Percentiles rank a stretch among this genome's conserved stretches.
phyloP scores from a whole-genome alignment of 2,329 filamentous ascomycete species.

The Alternaria sp. region DNA sequence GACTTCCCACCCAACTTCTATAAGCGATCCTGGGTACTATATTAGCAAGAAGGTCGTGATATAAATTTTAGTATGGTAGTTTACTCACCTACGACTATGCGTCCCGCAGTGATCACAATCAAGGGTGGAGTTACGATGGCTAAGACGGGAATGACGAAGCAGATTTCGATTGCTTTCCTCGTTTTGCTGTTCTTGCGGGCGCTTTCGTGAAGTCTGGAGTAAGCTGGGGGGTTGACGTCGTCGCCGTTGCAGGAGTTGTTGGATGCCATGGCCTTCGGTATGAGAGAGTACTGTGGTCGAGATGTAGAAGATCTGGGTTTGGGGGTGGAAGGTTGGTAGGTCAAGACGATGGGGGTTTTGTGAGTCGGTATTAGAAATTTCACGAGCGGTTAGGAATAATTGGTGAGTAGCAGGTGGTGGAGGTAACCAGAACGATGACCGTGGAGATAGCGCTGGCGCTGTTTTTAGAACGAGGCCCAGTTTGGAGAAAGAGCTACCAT shows the following conservation, averaged over 20 bases:
- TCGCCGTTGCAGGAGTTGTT: neutral
- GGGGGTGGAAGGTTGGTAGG: neutral
- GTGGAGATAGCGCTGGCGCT: neutral
- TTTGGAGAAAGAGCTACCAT: neutral
- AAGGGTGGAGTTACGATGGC: no score
- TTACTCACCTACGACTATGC: neutral
- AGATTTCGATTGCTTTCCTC: neutral
- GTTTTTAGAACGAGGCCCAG: neutral
- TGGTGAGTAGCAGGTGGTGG: neutral
- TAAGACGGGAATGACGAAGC: neutral
- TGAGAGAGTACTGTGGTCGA: neutral
- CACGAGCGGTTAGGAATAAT: neutral
- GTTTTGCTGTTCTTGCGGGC: neutral
- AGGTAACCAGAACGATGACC: neutral
- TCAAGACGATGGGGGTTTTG: neutral
- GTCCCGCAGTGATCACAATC: neutral
- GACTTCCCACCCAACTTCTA: neutral
- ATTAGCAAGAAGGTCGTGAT: neutral
- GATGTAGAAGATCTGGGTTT: neutral
- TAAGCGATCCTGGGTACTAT: neutral
- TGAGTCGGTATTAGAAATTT: neutral
- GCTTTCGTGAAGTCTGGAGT: neutral
- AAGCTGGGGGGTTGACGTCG: neutral
- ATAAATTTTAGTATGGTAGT: neutral
- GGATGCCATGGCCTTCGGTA: neutral